These are phyloP conservation scores for Neurospora sp. DNA, from an alignment of 495 filamentous ascomycete species.

Conservation along the genomic window DNA sequence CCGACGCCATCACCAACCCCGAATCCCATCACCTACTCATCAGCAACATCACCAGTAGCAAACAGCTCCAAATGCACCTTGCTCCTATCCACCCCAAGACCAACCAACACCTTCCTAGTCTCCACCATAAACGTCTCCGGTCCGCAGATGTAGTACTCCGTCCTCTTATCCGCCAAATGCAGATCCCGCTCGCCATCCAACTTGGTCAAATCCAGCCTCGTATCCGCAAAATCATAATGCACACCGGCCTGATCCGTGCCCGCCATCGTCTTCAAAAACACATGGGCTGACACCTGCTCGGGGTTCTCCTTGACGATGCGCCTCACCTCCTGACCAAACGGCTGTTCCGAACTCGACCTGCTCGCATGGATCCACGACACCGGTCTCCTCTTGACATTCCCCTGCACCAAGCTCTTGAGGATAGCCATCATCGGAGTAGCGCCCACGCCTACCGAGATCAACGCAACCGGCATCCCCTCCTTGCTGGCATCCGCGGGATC, in stretches of 20 bases:
- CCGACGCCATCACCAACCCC: neutral
- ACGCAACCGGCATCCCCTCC: slow-evolving; percentile 43
- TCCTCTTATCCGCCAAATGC: slow-evolving; percentile 36
- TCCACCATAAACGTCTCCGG: slow-evolving; percentile 57
- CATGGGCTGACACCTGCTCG: slow-evolving; percentile 27
- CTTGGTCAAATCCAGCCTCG: slow-evolving; percentile 41
- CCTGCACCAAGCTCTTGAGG: slow-evolving; percentile 38
- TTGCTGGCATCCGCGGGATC: slow-evolving; percentile 26
- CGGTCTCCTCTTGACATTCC: slow-evolving; percentile 29
- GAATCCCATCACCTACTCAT: slow-evolving; percentile 2
- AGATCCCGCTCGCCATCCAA: slow-evolving; percentile 43
- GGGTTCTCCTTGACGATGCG: slow-evolving; percentile 32
- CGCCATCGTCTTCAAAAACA: slow-evolving; percentile 30
- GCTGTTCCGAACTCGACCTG: slow-evolving; percentile 35
- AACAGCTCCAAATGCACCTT: slow-evolving; percentile 59
- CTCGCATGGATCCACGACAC: slow-evolving; percentile 61
- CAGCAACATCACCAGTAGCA: slow-evolving; percentile 43
- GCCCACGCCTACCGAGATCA: slow-evolving; percentile 61
- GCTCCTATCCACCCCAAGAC: slow-evolving; percentile 39
- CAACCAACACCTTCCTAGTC: slow-evolving; percentile 36
- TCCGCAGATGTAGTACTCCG: slow-evolving; percentile 62
- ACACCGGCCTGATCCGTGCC: slow-evolving; percentile 38
- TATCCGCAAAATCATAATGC: slow-evolving; percentile 46
- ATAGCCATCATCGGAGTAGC: slow-evolving; percentile 58
- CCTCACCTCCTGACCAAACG: slow-evolving; percentile 44